phyloP scores from a whole-genome alignment of 371 early-diverging fungal genomes.

The Mortierella sp. region DNA sequence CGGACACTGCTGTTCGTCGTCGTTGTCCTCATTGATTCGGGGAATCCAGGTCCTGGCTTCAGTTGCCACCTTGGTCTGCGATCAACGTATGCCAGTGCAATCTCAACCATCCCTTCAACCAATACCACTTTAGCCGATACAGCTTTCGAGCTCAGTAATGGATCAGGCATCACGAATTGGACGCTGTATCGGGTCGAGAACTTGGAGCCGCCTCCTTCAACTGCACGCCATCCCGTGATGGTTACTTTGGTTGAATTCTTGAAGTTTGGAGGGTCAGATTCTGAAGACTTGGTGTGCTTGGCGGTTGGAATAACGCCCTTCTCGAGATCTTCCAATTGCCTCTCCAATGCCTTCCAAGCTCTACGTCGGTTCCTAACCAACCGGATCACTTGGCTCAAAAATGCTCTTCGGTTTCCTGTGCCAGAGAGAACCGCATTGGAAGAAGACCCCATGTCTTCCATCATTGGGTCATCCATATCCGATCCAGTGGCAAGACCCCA shows the following conservation, averaged over 20 bases:
- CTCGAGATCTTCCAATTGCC: conserved; percentile 37
- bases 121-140: conserved; percentile 24
- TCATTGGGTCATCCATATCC: conserved; percentile 8
- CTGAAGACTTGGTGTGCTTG: conserved; percentile 3
- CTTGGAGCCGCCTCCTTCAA: conserved; percentile 14
- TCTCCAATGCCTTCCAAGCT: conserved; percentile 39
- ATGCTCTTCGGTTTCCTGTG: conserved; percentile 26
- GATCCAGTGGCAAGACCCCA: conserved; percentile 24
- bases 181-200: conserved; percentile 14
- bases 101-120: conserved; percentile 32
- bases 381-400: conserved; percentile 31
- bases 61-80: conserved; percentile 31
- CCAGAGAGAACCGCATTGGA: conserved; percentile 19
- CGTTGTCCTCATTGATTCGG: conserved; percentile 18
- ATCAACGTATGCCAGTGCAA: conserved; percentile 32
- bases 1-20: conserved; percentile 9
- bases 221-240: conserved; percentile 22
- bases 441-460: conserved; percentile 6
- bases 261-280: too few species aligned
- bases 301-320: conserved; percentile 6
- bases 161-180: conserved; percentile 23
- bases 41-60: conserved; percentile 41
- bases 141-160: conserved; percentile 9
- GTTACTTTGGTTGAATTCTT: conserved; percentile 15
- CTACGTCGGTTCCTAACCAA: conserved; percentile 37